Evolutionary conservation across 768 basidiomycete species (phyloP).

Genomic region (Austroboletus festivus): DNA sequence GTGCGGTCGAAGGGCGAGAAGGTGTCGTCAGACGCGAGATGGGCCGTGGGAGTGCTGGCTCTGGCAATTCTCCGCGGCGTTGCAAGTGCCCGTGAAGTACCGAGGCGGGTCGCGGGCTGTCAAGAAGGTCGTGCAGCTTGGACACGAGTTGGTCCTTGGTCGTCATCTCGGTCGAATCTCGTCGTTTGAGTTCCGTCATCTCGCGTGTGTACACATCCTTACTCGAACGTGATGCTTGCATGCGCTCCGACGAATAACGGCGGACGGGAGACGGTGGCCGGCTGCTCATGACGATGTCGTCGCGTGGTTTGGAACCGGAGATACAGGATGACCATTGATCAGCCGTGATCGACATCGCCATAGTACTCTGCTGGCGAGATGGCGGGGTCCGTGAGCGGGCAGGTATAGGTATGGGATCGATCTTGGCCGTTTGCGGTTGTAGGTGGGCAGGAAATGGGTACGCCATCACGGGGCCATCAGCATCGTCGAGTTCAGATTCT

Average conservation of each 20-base stretch:
- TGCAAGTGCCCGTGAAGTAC: constrained; percentile 39
- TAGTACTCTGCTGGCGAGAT: constrained; percentile 25
- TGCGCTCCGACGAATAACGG: constrained; percentile 25
- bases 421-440: constrained; percentile 18
- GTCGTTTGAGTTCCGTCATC: constrained; percentile 20
- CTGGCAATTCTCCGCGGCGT: constrained; percentile 27
- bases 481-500: constrained; percentile 27
- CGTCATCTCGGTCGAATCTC: constrained; percentile 18
- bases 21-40: constrained; percentile 20
- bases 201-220: constrained; percentile 22
- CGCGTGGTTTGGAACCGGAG: constrained; percentile 26
- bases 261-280: constrained; percentile 27
- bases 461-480: background rate
- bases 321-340: constrained; percentile 24
- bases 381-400: constrained; percentile 18
- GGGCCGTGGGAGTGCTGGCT: constrained; percentile 23
- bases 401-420: constrained; percentile 30
- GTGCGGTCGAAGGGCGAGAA: constrained; percentile 21
- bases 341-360: constrained; percentile 27
- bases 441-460: constrained; percentile 29
- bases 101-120: constrained; percentile 39
- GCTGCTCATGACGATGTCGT: constrained; percentile 29
- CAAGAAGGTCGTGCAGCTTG: constrained; percentile 48
- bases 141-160: constrained; percentile 33
- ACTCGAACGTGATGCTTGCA: constrained; percentile 18